These are phyloP conservation scores for Serendipita indica DNA, from an alignment of 768 basidiomycete species.

Conservation along the genomic window DNA sequence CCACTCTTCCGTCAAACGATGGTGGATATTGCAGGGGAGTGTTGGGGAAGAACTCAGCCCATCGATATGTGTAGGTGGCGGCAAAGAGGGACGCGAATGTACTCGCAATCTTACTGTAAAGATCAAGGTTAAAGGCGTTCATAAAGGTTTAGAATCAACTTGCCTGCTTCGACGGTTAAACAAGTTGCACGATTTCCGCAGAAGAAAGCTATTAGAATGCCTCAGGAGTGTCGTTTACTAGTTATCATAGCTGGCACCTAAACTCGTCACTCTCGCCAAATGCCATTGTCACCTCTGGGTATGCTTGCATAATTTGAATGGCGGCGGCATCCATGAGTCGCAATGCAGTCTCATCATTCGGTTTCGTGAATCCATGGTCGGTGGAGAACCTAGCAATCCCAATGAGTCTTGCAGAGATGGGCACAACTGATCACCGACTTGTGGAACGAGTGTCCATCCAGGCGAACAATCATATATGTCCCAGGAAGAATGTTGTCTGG, in stretches of 20 bases:
- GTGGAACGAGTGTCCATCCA: slow-evolving; percentile 93
- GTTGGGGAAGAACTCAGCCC: slow-evolving; percentile 66
- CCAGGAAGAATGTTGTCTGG: slow-evolving; percentile 74
- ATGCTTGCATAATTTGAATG: slow-evolving; percentile 60
- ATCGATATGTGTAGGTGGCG: slow-evolving; percentile 75
- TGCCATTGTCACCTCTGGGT: slow-evolving; percentile 68
- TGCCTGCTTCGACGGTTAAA: slow-evolving; percentile 63
- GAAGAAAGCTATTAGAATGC: slow-evolving; percentile 51
- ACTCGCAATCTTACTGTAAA: slow-evolving; percentile 65
- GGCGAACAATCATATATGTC: slow-evolving; percentile 68
- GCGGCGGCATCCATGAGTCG: slow-evolving; percentile 89
- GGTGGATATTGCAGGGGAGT: slow-evolving; percentile 66
- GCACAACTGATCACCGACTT: slow-evolving; percentile 32
- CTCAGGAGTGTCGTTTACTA: background rate
- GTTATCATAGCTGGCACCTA: slow-evolving; percentile 35
- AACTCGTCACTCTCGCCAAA: slow-evolving; percentile 98
- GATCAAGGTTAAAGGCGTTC: background rate
- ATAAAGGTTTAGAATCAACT: slow-evolving; percentile 8
- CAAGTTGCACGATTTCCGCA: slow-evolving; percentile 55
- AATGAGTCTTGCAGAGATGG: background rate
- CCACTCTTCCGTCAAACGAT: slow-evolving; percentile 80
- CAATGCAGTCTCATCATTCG: slow-evolving; percentile 80
- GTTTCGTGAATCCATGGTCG: slow-evolving; percentile 68
- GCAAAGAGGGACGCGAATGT: slow-evolving; percentile 80
- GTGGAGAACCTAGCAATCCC: slow-evolving; percentile 56